Conservation (phyloP, 1,284 basidiomycete species). For the Salmacisia buchloeana region DNA sequence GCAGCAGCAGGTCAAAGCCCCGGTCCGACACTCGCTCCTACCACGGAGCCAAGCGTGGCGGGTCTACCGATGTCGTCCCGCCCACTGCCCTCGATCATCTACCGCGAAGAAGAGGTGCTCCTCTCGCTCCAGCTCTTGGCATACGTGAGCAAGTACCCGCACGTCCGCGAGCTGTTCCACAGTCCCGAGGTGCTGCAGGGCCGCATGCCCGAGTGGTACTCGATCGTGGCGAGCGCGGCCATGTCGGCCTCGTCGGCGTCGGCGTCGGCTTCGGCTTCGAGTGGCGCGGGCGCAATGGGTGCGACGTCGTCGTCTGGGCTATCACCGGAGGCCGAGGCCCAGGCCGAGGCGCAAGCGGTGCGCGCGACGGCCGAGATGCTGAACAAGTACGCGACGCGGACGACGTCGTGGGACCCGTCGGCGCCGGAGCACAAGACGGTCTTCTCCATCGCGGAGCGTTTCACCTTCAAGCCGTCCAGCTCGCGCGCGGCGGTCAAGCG, state of each 20-base stretch:
- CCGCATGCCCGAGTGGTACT: slow-evolving; percentile 24
- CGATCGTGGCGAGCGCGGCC: slow-evolving; percentile 1
- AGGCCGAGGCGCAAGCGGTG: neutral
- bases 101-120: slow-evolving; percentile 90
- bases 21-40: too few relatives aligned
- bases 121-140: slow-evolving; percentile 86
- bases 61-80: neutral
- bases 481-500: slow-evolving; percentile 61
- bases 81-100: slow-evolving; percentile 49
- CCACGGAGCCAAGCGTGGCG: too few relatives aligned
- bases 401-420: neutral
- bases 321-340: too few relatives aligned
- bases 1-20: slow-evolving; percentile 44
- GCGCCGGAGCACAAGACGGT: slow-evolving; percentile 54
- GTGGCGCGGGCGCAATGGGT: too few relatives aligned
- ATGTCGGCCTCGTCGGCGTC: neutral
- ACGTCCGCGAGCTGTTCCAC: slow-evolving; percentile 95
- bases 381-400: neutral
- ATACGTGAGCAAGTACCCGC: slow-evolving; percentile 95
- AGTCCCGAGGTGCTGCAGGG: slow-evolving; percentile 33
- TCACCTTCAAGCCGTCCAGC: slow-evolving; percentile 84
- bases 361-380: neutral
- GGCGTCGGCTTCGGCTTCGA: neutral
- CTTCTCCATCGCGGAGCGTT: slow-evolving; percentile 90
- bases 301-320: too few relatives aligned